Evolutionary conservation across 2,329 filamentous ascomycete species (phyloP).

Genomic region (Sclerotinia glacialis): DNA sequence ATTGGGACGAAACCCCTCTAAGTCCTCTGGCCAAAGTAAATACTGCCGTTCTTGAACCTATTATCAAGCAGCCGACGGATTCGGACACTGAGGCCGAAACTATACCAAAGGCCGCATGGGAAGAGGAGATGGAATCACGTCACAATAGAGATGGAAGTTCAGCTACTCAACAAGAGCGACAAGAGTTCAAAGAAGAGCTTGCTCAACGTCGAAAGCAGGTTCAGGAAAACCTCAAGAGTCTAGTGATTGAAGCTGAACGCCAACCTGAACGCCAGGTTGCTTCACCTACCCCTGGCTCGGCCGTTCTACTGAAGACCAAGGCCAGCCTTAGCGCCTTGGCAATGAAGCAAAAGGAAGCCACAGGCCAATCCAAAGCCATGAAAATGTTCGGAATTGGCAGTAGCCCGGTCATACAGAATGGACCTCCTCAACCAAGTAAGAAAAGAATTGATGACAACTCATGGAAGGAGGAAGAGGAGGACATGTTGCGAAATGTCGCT

Average conservation of each 20-base stretch:
- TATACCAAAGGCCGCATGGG: slow-evolving; percentile 31
- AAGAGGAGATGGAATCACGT: slow-evolving; percentile 34
- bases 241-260: slow-evolving; percentile 59
- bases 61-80: slow-evolving; percentile 26
- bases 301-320: slow-evolving; percentile 58
- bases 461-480: slow-evolving; percentile 35
- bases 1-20: slow-evolving; percentile 34
- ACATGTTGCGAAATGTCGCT: slow-evolving; percentile 27
- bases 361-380: slow-evolving; percentile 50
- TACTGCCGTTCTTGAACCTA: slow-evolving; percentile 24
- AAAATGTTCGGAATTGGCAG: slow-evolving; percentile 59
- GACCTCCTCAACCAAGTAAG: slow-evolving; percentile 44
- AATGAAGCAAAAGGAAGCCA: slow-evolving; percentile 45
- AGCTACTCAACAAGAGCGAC: slow-evolving; percentile 54
- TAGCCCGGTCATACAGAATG: slow-evolving; percentile 41
- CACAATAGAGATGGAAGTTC: slow-evolving; percentile 50
- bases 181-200: slow-evolving; percentile 72
- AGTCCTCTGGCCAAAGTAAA: slow-evolving; percentile 23
- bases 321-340: slow-evolving; percentile 65
- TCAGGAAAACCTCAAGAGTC: slow-evolving; percentile 69
- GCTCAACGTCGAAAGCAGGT: slow-evolving; percentile 68
- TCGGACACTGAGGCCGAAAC: slow-evolving; percentile 23
- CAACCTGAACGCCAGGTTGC: slow-evolving; percentile 34
- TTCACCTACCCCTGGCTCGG: slow-evolving; percentile 8
- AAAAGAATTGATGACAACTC: slow-evolving; percentile 32